phyloP scores from a whole-genome alignment of 352 stramenopile species.

The Globisporangium irregulare region DNA sequence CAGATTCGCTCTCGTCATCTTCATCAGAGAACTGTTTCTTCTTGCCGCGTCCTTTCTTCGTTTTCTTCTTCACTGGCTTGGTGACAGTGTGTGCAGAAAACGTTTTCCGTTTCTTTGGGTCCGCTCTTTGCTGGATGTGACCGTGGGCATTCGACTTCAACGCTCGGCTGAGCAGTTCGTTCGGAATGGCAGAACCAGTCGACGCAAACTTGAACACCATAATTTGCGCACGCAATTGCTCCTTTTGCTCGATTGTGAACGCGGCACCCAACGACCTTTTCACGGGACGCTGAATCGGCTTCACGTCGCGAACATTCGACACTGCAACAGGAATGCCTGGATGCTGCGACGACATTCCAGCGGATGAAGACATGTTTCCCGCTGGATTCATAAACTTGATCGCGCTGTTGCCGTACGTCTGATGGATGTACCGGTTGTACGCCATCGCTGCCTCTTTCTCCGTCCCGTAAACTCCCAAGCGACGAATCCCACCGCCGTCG shows the following conservation, averaged over 20 bases:
- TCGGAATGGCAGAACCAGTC: slow-evolving; percentile 71
- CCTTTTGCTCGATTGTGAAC: slow-evolving; percentile 83
- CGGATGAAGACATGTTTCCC: slow-evolving; percentile 26
- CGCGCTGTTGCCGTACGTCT: slow-evolving; percentile 75
- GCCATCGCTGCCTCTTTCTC: slow-evolving; percentile 78
- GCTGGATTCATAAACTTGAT: slow-evolving; percentile 87
- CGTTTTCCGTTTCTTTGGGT: slow-evolving; percentile 78
- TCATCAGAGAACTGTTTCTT: slow-evolving; percentile 74
- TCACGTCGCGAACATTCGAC: slow-evolving; percentile 55
- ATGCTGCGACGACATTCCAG: slow-evolving; percentile 15
- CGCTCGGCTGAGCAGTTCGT: slow-evolving; percentile 66
- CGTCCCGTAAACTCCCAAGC: slow-evolving; percentile 60
- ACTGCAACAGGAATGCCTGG: slow-evolving; percentile 44
- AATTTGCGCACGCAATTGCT: slow-evolving; percentile 86
- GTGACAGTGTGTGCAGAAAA: slow-evolving; percentile 51
- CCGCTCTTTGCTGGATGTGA: slow-evolving; percentile 47
- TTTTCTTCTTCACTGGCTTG: slow-evolving; percentile 71
- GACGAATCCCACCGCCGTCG: slow-evolving; percentile 75
- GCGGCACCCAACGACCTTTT: slow-evolving; percentile 50
- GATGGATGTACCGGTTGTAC: slow-evolving; percentile 87
- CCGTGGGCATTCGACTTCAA: slow-evolving; percentile 64
- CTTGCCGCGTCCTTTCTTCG: slow-evolving; percentile 51
- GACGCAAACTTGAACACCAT: slow-evolving; percentile 91
- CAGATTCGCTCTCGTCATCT: slow-evolving; percentile 69
- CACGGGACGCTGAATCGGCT: slow-evolving; percentile 41